These are phyloP conservation scores for Saccharomycopsis sp. DNA, from an alignment of 805 yeast species.

Conservation along the genomic window DNA sequence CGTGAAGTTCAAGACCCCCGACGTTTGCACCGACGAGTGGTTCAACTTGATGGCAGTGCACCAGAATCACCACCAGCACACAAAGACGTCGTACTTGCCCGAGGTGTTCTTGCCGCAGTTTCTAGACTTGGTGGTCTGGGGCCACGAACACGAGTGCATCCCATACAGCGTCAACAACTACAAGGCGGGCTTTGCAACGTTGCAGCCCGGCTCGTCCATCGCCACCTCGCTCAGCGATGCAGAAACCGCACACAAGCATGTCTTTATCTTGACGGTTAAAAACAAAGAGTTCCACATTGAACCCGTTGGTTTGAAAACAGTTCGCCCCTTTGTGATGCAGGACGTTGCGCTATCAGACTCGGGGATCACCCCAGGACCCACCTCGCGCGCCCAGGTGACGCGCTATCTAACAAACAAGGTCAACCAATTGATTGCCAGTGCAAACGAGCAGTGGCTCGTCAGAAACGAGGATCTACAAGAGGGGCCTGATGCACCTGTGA, in stretches of 20 bases:
- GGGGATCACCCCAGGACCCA: slow-evolving; percentile 49
- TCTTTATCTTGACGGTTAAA: slow-evolving; percentile 59
- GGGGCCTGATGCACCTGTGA: slow-evolving; percentile 14
- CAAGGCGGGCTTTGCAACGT: slow-evolving; percentile 58
- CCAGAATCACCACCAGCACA: slow-evolving; percentile 80
- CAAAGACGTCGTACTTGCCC: slow-evolving; percentile 75
- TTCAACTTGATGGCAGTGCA: slow-evolving; percentile 82
- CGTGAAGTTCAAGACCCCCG: slow-evolving; percentile 72
- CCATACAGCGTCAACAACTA: slow-evolving; percentile 51
- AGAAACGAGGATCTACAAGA: slow-evolving; percentile 26
- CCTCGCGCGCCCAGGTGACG: slow-evolving; percentile 52
- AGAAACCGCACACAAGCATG: slow-evolving; percentile 68
- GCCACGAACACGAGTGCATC: slow-evolving; percentile 94
- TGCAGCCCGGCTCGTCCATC: slow-evolving; percentile 91
- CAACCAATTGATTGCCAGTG: slow-evolving; percentile 54
- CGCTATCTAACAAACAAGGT: slow-evolving; percentile 54
- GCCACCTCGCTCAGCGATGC: slow-evolving; percentile 86
- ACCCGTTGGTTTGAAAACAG: slow-evolving; percentile 55
- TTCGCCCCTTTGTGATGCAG: slow-evolving; percentile 74
- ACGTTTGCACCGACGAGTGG: slow-evolving; percentile 52
- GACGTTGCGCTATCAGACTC: slow-evolving; percentile 49
- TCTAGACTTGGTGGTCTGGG: slow-evolving; percentile 85
- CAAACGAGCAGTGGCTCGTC: slow-evolving; percentile 40
- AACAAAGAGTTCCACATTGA: slow-evolving; percentile 48
- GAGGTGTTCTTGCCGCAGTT: slow-evolving; percentile 77